Evolutionary conservation across 768 basidiomycete genomes (phyloP).

Genomic region (Fomitopsis serialis): DNA sequence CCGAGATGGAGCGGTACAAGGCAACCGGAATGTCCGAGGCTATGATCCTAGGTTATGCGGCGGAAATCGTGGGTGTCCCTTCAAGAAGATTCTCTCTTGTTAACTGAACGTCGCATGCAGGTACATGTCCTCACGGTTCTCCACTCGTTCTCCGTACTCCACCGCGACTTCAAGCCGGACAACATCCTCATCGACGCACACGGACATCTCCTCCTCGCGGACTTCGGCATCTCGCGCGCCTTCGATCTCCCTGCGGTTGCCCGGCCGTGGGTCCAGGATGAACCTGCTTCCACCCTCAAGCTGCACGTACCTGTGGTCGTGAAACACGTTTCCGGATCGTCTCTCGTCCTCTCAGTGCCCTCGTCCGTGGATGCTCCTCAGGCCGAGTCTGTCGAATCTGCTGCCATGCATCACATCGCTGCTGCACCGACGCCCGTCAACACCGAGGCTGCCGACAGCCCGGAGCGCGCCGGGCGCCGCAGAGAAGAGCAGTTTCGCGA

Average conservation of each 20-base stretch:
- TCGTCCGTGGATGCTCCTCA: background rate
- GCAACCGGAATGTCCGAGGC: background rate
- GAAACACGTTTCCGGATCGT: background rate
- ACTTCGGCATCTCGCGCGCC: constrained; percentile 19
- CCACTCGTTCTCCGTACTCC: constrained; percentile 19
- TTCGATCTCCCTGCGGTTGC: constrained; percentile 15
- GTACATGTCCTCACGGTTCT: constrained; percentile 15
- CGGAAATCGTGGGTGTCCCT: constrained; percentile 62
- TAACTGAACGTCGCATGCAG: no score
- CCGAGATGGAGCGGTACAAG: constrained; percentile 6
- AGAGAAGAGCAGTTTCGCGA: background rate
- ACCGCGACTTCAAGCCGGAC: constrained; percentile 26
- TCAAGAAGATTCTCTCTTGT: background rate
- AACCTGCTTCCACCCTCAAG: background rate
- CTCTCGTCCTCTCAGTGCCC: background rate
- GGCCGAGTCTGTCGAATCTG: background rate
- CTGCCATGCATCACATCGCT: background rate
- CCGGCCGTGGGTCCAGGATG: constrained; percentile 5
- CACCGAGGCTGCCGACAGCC: background rate
- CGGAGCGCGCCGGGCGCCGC: background rate
- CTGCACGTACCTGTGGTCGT: background rate
- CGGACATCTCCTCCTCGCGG: constrained; percentile 19
- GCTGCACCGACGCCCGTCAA: background rate
- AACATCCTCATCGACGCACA: constrained; percentile 20
- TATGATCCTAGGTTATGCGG: constrained; percentile 12